A percentile compares a stretch with the other conserved stretches of the same genome.
Evolutionary conservation across 441 rosid genomes (phyloP).

Genomic region (Corymbia citriodora): DNA sequence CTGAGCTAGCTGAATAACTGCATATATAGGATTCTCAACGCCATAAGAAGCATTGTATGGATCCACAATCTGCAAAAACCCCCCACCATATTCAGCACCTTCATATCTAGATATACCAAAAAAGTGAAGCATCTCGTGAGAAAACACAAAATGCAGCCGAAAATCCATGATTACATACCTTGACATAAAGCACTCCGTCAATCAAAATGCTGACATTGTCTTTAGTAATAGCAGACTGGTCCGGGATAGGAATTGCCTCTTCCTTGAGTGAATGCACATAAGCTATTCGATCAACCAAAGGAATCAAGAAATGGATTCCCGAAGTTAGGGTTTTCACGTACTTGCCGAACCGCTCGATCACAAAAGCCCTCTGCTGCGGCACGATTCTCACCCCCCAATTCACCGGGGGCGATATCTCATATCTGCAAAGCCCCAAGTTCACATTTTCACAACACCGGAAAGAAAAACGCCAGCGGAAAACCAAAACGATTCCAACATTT

Average conservation of each 20-base stretch:
- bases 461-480: neutral
- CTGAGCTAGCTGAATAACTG: constrained; percentile 91
- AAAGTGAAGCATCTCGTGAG: neutral
- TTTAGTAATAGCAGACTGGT: constrained; percentile 87
- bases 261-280: constrained; percentile 96
- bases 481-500: neutral
- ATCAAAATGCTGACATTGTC: constrained; percentile 90
- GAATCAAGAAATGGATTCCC: constrained; percentile 84
- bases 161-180: constrained; percentile 27
- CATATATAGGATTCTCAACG: constrained; percentile 83
- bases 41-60: constrained; percentile 92
- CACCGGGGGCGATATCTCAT: constrained; percentile 51
- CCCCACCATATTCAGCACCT: neutral
- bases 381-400: constrained; percentile 90
- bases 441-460: neutral
- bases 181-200: constrained; percentile 85
- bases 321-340: constrained; percentile 74
- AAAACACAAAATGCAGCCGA: neutral
- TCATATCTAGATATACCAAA: neutral
- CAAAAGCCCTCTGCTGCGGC: constrained; percentile 85
- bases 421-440: constrained; percentile 14
- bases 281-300: constrained; percentile 83
- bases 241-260: constrained; percentile 83
- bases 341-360: constrained; percentile 87
- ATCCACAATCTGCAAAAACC: constrained; percentile 62